Evolutionary conservation across 83 land plant species (phyloP), one percentile per base, ranked within the genome.

Genomic region (Thuja plicata): DNA sequence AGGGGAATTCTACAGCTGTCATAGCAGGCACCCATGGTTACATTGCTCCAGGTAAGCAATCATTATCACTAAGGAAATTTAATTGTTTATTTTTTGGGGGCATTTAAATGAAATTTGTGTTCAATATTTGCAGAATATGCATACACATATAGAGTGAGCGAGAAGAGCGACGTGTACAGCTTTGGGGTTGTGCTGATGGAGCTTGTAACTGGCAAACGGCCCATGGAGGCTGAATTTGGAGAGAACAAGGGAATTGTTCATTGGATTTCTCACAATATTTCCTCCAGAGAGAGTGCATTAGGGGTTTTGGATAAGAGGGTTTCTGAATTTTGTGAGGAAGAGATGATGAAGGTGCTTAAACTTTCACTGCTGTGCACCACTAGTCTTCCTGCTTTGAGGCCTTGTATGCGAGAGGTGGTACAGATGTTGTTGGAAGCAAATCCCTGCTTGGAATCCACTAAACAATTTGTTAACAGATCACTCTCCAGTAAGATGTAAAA

Each of bases 161-260:
- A 90, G 30, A 95, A 94, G 88, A 93, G 96, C 73, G 96, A 95
- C 27, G 96, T 95, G 1, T 95, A 95, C 91, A 95, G 95, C 87
- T 95, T 92, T 37, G 96, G 96, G 6, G 94, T 95, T 12, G 96
- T 95, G 9, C 89, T 95, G n/a, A 89, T 94, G 93, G 96, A 95
- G 84, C 91, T 95, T 66, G 85, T 94, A 66, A 94, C 94, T 0
- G 96, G 95, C 86, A 95, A 89, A 88, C 94, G 92, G 76, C 95
- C 95, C 46, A 91, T 89, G 3, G 95, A 93, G 83, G 71, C 89
- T 30, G 95, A 93, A 48, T 94, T 94, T 80, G 96, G 96, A 27
- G 96, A 95, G 57, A 92, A 87, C 90, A 89, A 91, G 89, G 92
- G 94, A 80, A 94, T 95, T 84, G 90, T 90, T 60, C 84, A 89